A percentile compares a stretch with the other conserved stretches of the same genome.
Conservation (phyloP, 83 land plant genomes). For the Picea engelmannii region DNA sequence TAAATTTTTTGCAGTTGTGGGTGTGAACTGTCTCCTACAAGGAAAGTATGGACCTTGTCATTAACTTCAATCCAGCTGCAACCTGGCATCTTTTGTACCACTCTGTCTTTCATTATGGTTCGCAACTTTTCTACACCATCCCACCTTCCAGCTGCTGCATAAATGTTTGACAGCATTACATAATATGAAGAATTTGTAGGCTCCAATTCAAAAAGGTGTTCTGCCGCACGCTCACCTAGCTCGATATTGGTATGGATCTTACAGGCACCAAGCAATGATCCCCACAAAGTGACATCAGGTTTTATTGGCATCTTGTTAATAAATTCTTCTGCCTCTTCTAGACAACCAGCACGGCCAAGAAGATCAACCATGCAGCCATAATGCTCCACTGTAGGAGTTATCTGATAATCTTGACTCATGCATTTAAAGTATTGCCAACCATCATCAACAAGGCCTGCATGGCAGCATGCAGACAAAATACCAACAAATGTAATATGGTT, state of each 20-base stretch:
- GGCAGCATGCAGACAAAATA: constrained; percentile 58
- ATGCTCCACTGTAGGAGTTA: constrained; percentile 42
- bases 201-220: constrained; percentile 33
- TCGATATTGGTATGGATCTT: constrained; percentile 35
- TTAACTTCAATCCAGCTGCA: constrained; percentile 29
- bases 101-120: constrained; percentile 23
- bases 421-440: constrained; percentile 27
- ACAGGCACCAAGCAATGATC: constrained; percentile 51
- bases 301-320: constrained; percentile 40
- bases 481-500: constrained; percentile 38
- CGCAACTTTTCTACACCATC: constrained; percentile 22
- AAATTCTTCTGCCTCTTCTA: constrained; percentile 46
- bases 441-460: constrained; percentile 50
- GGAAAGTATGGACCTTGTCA: constrained; percentile 19
- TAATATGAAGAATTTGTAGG: constrained; percentile 44
- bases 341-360: constrained; percentile 49
- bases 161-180: constrained; percentile 29
- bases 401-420: constrained; percentile 27
- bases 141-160: constrained; percentile 22
- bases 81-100: constrained; percentile 26
- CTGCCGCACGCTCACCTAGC: constrained; percentile 28
- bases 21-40: constrained; percentile 21
- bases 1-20: neutral
- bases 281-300: constrained; percentile 46
- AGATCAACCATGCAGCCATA: constrained; percentile 66